phyloP scores from a whole-genome alignment of 2,329 filamentous ascomycete genomes.

The Neurospora crassa region DNA sequence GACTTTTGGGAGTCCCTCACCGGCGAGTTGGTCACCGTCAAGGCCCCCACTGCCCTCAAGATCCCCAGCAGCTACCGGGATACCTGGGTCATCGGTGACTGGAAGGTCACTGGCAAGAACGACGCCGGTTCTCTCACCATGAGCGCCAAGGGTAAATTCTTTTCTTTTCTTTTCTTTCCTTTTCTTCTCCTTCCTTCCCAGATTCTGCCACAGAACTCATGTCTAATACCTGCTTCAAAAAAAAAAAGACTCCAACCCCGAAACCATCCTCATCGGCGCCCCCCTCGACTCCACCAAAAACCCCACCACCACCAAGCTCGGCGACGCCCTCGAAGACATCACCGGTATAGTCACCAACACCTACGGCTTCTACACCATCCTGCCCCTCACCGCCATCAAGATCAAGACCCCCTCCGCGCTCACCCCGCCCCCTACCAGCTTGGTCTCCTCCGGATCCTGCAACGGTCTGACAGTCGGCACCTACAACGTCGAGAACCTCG shows the following conservation, averaged over 20 bases:
- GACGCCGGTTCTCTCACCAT: slow-evolving; percentile 55
- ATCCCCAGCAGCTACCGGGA: slow-evolving; percentile 58
- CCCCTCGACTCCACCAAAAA: slow-evolving; percentile 58
- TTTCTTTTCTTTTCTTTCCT: background rate
- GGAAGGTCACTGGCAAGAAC: slow-evolving; percentile 54
- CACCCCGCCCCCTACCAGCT: slow-evolving; percentile 36
- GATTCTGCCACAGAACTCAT: background rate
- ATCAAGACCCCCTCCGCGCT: slow-evolving; percentile 35
- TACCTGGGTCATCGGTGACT: slow-evolving; percentile 59
- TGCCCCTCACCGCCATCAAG: slow-evolving; percentile 50
- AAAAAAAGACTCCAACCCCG: slow-evolving; percentile 53
- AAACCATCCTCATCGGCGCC: slow-evolving; percentile 54
- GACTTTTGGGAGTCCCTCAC: slow-evolving; percentile 66
- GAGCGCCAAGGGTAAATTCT: slow-evolving; percentile 35
- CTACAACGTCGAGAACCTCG: slow-evolving; percentile 64
- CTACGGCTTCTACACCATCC: slow-evolving; percentile 60
- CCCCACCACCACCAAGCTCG: slow-evolving; percentile 49
- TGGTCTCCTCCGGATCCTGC: slow-evolving; percentile 43
- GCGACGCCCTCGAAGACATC: slow-evolving; percentile 54
- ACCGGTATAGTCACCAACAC: slow-evolving; percentile 58
- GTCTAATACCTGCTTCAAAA: background rate
- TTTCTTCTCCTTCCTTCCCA: background rate
- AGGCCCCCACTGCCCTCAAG: slow-evolving; percentile 44
- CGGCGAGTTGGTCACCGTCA: slow-evolving; percentile 58
- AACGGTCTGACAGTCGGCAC: slow-evolving; percentile 51